These are phyloP conservation scores for Crithidia expoeki DNA, from an alignment of 208 protist genomes.

Conservation along the genomic window DNA sequence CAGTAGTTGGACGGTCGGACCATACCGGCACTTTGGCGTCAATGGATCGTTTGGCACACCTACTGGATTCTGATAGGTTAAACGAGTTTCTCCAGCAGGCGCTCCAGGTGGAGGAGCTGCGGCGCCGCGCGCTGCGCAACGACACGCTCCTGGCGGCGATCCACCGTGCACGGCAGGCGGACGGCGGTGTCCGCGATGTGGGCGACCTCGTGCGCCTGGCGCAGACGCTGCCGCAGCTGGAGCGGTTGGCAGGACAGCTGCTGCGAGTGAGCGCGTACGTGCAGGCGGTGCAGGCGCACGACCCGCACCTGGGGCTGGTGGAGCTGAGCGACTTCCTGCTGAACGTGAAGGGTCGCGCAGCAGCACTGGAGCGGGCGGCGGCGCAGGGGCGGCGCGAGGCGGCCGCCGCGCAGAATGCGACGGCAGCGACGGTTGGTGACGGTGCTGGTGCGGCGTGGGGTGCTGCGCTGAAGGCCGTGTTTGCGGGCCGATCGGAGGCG, in stretches of 20 bases:
- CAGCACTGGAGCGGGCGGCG: slow-evolving; percentile 28
- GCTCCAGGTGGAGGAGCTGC: slow-evolving; percentile 8
- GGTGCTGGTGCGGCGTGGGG: too few relatives aligned
- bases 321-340: slow-evolving; percentile 36
- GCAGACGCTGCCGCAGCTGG: slow-evolving; percentile 31
- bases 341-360: slow-evolving; percentile 18
- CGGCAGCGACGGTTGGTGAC: too few relatives aligned
- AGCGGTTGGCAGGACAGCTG: slow-evolving; percentile 19
- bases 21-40: not conserved
- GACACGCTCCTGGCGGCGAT: slow-evolving; percentile 17
- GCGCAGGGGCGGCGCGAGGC: slow-evolving; percentile 12
- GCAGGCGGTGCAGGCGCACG: slow-evolving; percentile 27
- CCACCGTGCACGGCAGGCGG: too few relatives aligned
- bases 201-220: slow-evolving; percentile 9
- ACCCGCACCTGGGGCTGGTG: slow-evolving; percentile 18
- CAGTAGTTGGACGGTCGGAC: not conserved
- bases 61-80: slow-evolving; percentile 2
- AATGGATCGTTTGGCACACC: not conserved
- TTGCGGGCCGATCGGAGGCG: too few relatives aligned
- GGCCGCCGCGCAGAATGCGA: not conserved
- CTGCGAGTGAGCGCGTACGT: slow-evolving; percentile 22
- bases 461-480: too few relatives aligned
- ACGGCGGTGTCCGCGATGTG: not conserved
- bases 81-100: slow-evolving; percentile 17
- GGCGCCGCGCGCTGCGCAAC: slow-evolving; percentile 20